Percentiles rank a stretch among this genome's conserved stretches.
These are phyloP conservation scores for Hysterium pulicare DNA, from an alignment of 2,329 filamentous ascomycete genomes.

Conservation along the genomic window DNA sequence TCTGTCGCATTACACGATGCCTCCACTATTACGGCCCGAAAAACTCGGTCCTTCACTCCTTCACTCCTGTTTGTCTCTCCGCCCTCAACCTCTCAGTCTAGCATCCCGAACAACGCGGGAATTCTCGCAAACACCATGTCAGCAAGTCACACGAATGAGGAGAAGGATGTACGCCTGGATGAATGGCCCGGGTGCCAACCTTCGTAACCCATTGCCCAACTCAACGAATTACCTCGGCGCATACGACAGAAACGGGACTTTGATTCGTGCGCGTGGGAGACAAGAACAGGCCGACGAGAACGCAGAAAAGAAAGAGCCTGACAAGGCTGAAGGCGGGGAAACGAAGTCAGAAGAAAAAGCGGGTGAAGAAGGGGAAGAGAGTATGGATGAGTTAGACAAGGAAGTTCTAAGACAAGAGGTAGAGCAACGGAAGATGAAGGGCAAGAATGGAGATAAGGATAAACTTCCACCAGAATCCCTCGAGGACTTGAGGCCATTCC, in stretches of 20 bases:
- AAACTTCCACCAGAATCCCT: slow-evolving; percentile 26
- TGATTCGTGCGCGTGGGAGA: slow-evolving; percentile 38
- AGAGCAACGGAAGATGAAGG: slow-evolving; percentile 8
- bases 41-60: slow-evolving; percentile 1
- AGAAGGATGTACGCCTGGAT: slow-evolving; percentile 59
- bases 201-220: slow-evolving; percentile 47
- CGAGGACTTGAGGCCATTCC: slow-evolving; percentile 59
- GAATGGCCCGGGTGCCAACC: slow-evolving; percentile 50
- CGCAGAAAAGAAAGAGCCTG: slow-evolving; percentile 11
- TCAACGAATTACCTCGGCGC: slow-evolving; percentile 56
- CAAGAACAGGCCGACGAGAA: slow-evolving; percentile 18
- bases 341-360: slow-evolving; percentile 10
- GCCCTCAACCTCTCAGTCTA: slow-evolving; percentile 22
- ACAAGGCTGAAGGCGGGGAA: neutral
- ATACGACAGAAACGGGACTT: slow-evolving; percentile 50
- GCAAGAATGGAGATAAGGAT: slow-evolving; percentile 6
- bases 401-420: slow-evolving; percentile 20
- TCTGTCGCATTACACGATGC: slow-evolving; percentile 20
- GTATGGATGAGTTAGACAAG: slow-evolving; percentile 25
- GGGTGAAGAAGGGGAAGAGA: slow-evolving; percentile 23
- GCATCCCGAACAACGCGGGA: slow-evolving; percentile 24
- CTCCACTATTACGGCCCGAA: slow-evolving; percentile 27
- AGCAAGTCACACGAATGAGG: slow-evolving; percentile 48
- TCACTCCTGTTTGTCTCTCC: slow-evolving; percentile 21
- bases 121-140: slow-evolving; percentile 37